These are phyloP conservation scores for Trametes versicolor DNA, from an alignment of 1,284 basidiomycete genomes.

Conservation along the genomic window DNA sequence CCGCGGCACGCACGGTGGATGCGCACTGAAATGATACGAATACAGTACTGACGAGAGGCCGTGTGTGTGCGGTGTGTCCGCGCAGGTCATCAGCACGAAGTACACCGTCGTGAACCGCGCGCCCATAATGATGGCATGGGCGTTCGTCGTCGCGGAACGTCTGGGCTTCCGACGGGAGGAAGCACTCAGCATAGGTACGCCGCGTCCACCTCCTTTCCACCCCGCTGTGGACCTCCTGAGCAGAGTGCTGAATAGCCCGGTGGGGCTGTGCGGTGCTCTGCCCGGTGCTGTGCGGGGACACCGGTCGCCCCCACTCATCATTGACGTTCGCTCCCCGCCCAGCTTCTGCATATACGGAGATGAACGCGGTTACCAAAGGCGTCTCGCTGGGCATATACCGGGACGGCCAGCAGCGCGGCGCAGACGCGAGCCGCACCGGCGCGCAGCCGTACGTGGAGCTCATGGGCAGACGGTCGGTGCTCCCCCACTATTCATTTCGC, in stretches of 20 bases:
- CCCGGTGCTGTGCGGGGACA: constrained; percentile 24
- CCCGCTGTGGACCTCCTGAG: not conserved
- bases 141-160: constrained; percentile 84
- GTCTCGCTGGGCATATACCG: constrained; percentile 81
- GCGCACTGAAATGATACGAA: not conserved
- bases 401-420: constrained; percentile 60
- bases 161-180: constrained; percentile 90
- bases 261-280: constrained; percentile 34
- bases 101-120: constrained; percentile 87
- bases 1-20: constrained; percentile 11
- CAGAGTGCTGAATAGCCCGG: constrained; percentile 20
- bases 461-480: constrained; percentile 83
- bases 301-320: constrained; percentile 20
- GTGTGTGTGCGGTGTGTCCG: constrained; percentile 14
- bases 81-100: constrained; percentile 67
- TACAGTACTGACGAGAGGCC: constrained; percentile 4
- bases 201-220: constrained; percentile 2
- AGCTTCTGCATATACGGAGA: constrained; percentile 94
- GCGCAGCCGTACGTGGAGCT: constrained; percentile 94
- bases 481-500: constrained; percentile 11
- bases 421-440: constrained; percentile 64
- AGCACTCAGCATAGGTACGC: constrained; percentile 86
- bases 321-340: constrained; percentile 10
- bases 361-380: constrained; percentile 89
- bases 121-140: constrained; percentile 95